Conservation (phyloP, 495 filamentous ascomycete species). For the Apodospora peruviana region DNA sequence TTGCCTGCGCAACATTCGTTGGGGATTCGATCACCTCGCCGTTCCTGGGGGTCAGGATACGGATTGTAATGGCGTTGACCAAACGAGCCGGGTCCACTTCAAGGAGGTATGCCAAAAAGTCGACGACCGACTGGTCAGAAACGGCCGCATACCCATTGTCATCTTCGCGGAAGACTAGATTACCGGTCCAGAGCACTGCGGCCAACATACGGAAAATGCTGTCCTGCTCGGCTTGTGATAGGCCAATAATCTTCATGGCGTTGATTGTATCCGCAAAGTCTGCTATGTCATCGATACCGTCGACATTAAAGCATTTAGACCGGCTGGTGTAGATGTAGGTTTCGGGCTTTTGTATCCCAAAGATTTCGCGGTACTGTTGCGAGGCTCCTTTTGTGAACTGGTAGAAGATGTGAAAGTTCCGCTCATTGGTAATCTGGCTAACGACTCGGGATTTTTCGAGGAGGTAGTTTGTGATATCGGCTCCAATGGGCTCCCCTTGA, state of each 20-base stretch:
- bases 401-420: conserved; percentile 99
- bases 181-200: conserved; percentile 90
- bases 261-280: conserved; percentile 91
- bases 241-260: conserved; percentile 91
- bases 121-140: conserved; percentile 79
- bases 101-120: conserved; percentile 90
- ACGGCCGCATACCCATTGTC: conserved; percentile 85
- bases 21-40: conserved; percentile 89
- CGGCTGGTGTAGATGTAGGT: conserved; percentile 92
- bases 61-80: conserved; percentile 81
- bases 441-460: conserved; percentile 95
- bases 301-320: conserved; percentile 90
- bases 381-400: conserved; percentile 95
- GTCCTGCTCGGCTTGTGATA: conserved; percentile 85
- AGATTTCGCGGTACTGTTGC: conserved; percentile 74
- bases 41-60: conserved; percentile 82
- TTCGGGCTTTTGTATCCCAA: conserved; percentile 85
- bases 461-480: conserved; percentile 97
- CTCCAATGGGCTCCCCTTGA: conserved; percentile 89
- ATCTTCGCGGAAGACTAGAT: conserved; percentile 81
- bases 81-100: conserved; percentile 79
- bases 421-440: conserved; percentile 89
- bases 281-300: conserved; percentile 82
- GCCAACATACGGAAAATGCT: conserved; percentile 96
- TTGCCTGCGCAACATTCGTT: conserved; percentile 84